These are phyloP conservation scores for Quercus gilva DNA, from an alignment of 306 rosid species.

Conservation along the genomic window DNA sequence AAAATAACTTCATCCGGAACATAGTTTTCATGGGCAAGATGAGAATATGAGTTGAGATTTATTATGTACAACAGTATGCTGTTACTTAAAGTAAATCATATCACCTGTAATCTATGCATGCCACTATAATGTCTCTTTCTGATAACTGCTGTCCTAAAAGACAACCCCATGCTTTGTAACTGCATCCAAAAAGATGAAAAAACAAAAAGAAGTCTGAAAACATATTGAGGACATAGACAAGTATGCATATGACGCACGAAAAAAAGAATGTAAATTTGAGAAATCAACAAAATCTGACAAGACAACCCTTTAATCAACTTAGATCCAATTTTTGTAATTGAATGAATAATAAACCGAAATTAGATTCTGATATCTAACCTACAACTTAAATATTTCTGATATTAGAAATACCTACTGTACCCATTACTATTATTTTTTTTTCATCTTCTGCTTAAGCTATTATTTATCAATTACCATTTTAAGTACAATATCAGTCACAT, in stretches of 20 bases:
- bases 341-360: neutral
- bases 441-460: neutral
- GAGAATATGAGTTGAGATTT: neutral
- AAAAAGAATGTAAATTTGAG: neutral
- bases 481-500: neutral
- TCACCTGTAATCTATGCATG: slow-evolving; percentile 95
- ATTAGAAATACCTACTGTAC: neutral
- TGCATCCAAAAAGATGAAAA: slow-evolving; percentile 22
- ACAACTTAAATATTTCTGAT: neutral
- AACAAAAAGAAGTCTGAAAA: neutral
- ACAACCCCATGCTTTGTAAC: slow-evolving; percentile 95
- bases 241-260: neutral
- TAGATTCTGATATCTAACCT: neutral
- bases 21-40: neutral
- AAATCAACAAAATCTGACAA: neutral
- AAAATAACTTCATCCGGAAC: neutral
- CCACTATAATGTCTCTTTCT: slow-evolving; percentile 89
- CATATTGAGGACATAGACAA: neutral
- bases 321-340: neutral
- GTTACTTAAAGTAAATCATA: neutral
- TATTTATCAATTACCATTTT: neutral
- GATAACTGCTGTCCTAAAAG: slow-evolving; percentile 87
- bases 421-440: no score
- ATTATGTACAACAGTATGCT: neutral
- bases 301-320: neutral